A percentile compares a stretch with the other conserved stretches of the same genome.
These are phyloP conservation scores for Simplicillium sp. DNA, from an alignment of 2,329 filamentous ascomycete species.

Conservation along the genomic window DNA sequence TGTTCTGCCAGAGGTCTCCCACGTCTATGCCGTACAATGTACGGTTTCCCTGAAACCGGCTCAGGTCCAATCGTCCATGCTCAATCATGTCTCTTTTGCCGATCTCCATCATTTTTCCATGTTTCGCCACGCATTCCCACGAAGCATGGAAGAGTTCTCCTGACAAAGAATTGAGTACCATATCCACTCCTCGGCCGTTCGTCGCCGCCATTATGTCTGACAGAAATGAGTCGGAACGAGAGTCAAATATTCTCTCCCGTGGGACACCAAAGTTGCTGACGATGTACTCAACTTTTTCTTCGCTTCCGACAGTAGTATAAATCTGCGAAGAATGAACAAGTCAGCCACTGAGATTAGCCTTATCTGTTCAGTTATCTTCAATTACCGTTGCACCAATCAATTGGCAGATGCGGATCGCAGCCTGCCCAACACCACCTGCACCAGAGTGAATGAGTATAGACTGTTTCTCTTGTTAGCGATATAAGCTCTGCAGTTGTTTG, in stretches of 20 bases:
- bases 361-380: constrained; percentile 9
- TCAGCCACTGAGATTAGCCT: too few species aligned
- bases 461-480: constrained; percentile 20
- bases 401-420: constrained; percentile 18
- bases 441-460: constrained; percentile 24
- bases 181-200: constrained; percentile 19
- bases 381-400: constrained; percentile 13
- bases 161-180: constrained; percentile 22
- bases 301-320: constrained; percentile 16
- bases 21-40: neutral
- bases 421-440: constrained; percentile 19
- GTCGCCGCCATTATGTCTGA: constrained; percentile 16
- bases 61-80: neutral
- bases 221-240: constrained; percentile 16
- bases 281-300: constrained; percentile 20
- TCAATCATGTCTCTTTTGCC: constrained; percentile 18
- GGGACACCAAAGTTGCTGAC: constrained; percentile 16
- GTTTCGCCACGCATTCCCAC: constrained; percentile 25
- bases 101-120: constrained; percentile 21
- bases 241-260: constrained; percentile 20
- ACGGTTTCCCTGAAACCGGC: neutral
- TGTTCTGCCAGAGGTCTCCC: neutral
- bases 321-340: constrained; percentile 8
- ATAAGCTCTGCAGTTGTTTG: too few species aligned
- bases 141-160: constrained; percentile 19